phyloP scores from a whole-genome alignment of 2,329 filamentous ascomycete genomes.

The Bertia moriformis region DNA sequence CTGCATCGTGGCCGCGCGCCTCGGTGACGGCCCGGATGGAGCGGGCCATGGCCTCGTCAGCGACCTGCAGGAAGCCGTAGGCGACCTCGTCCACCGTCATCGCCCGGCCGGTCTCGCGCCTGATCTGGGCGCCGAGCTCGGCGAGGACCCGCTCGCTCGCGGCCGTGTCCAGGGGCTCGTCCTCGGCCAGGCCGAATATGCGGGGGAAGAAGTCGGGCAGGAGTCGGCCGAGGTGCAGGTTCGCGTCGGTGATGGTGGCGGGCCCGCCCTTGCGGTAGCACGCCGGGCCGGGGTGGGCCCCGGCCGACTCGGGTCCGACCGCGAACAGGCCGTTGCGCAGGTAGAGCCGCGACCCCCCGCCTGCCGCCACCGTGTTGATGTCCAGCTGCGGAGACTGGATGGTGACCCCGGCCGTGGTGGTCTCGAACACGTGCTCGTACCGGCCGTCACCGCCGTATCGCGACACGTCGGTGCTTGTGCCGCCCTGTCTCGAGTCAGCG shows the following conservation, averaged over 20 bases:
- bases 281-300: slow-evolving; percentile 56
- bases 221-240: slow-evolving; percentile 48
- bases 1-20: slow-evolving; percentile 17
- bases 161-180: slow-evolving; percentile 31
- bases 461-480: slow-evolving; percentile 64
- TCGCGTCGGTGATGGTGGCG: slow-evolving; percentile 59
- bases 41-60: slow-evolving; percentile 18
- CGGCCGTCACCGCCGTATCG: slow-evolving; percentile 37
- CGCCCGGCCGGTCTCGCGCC: slow-evolving; percentile 14
- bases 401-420: slow-evolving; percentile 63
- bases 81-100: slow-evolving; percentile 11
- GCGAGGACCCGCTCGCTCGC: slow-evolving; percentile 22
- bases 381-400: slow-evolving; percentile 70
- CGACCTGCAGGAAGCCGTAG: slow-evolving; percentile 22
- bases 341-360: slow-evolving; percentile 56
- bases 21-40: slow-evolving; percentile 19
- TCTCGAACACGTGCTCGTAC: slow-evolving; percentile 47
- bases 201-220: slow-evolving; percentile 54
- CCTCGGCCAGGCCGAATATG: slow-evolving; percentile 57
- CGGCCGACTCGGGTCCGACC: slow-evolving; percentile 58
- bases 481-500: no score
- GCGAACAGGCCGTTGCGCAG: slow-evolving; percentile 61
- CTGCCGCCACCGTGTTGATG: slow-evolving; percentile 69
- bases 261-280: slow-evolving; percentile 63
- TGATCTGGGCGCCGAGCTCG: slow-evolving; percentile 25